These are phyloP conservation scores for Fusarium siculi DNA, from an alignment of 2,329 filamentous ascomycete genomes.

Conservation along the genomic window DNA sequence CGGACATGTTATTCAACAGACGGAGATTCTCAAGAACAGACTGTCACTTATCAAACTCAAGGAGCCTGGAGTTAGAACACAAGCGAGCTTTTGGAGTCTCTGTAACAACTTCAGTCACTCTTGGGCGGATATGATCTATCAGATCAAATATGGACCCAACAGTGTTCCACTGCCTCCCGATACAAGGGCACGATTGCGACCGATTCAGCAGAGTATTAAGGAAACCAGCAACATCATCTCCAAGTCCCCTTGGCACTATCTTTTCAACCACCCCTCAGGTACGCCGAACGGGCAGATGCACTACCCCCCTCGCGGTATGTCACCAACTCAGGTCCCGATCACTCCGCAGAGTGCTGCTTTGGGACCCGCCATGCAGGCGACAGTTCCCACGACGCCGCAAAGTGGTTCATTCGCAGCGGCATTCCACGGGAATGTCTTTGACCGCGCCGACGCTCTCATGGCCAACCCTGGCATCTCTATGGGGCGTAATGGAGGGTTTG, in stretches of 20 bases:
- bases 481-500: slow-evolving; percentile 61
- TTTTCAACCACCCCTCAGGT: slow-evolving; percentile 42
- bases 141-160: slow-evolving; percentile 66
- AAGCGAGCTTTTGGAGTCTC: slow-evolving; percentile 71
- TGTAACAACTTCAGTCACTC: slow-evolving; percentile 80
- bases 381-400: slow-evolving; percentile 78
- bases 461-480: slow-evolving; percentile 68
- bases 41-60: slow-evolving; percentile 85
- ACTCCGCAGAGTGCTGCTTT: slow-evolving; percentile 90
- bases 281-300: slow-evolving; percentile 32
- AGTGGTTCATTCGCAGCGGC: slow-evolving; percentile 65
- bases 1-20: slow-evolving; percentile 75
- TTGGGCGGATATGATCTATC: slow-evolving; percentile 73
- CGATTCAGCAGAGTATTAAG: slow-evolving; percentile 84
- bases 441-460: slow-evolving; percentile 67
- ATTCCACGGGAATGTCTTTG: slow-evolving; percentile 69
- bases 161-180: slow-evolving; percentile 69
- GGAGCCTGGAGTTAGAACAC: slow-evolving; percentile 78
- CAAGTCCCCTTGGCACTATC: slow-evolving; percentile 66
- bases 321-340: slow-evolving; percentile 66
- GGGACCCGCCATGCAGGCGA: slow-evolving; percentile 90
- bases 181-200: slow-evolving; percentile 78
- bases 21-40: slow-evolving; percentile 76
- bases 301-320: slow-evolving; percentile 43
- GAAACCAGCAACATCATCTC: slow-evolving; percentile 80